These are phyloP conservation scores for Allium cepa DNA, from an alignment of 106 monocot species.

Conservation along the genomic window DNA sequence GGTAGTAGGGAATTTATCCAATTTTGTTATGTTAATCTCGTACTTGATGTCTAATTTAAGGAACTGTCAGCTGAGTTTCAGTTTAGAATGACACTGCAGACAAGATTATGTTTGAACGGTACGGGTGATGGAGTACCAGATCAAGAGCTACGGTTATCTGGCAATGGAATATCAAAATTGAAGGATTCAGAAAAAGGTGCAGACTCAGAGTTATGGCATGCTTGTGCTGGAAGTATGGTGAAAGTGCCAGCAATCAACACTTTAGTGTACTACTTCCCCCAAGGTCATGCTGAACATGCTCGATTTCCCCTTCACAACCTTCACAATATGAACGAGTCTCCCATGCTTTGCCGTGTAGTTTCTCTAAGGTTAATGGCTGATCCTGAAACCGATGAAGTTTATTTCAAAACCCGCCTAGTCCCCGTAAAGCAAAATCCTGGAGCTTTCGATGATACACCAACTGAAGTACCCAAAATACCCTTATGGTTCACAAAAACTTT, in stretches of 20 bases:
- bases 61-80: too few relatives aligned
- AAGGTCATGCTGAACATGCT: conserved; percentile 46
- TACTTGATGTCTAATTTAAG: too few relatives aligned
- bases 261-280: conserved; percentile 39
- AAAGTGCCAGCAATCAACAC: conserved; percentile 24
- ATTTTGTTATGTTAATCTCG: too few relatives aligned
- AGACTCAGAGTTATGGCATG: conserved; percentile 48
- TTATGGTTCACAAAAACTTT: conserved; percentile 29
- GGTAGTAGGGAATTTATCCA: too few relatives aligned
- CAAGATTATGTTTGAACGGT: too few relatives aligned
- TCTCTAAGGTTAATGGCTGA: conserved; percentile 20
- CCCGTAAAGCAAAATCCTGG: neutral
- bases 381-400: conserved; percentile 30
- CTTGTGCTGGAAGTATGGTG: conserved; percentile 17
- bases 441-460: neutral
- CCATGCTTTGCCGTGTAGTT: conserved; percentile 14
- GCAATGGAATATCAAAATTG: too few relatives aligned
- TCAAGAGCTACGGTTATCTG: too few relatives aligned
- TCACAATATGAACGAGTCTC: neutral
- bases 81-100: too few relatives aligned
- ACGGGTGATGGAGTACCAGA: too few relatives aligned
- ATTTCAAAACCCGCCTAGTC: conserved; percentile 11
- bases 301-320: conserved; percentile 8
- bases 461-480: neutral
- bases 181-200: conserved; percentile 22